Conservation (phyloP, 305 asterid species). For the Ilex paraguariensis region DNA sequence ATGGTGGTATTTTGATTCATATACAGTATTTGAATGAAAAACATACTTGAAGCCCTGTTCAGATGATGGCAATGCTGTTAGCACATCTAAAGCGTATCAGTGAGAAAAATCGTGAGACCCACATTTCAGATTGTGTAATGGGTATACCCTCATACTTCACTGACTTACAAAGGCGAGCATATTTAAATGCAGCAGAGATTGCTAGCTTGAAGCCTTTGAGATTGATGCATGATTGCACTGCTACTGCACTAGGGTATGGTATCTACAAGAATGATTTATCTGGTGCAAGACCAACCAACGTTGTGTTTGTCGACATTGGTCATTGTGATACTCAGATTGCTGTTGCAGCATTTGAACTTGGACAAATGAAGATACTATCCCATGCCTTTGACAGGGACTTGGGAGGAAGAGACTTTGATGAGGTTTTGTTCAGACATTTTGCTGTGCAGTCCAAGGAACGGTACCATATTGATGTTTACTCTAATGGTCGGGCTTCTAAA, state of each 20-base stretch:
- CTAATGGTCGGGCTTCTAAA: conserved; percentile 67
- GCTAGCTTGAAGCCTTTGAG: conserved; percentile 74
- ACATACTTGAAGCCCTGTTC: conserved; percentile 64
- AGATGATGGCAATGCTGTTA: conserved; percentile 80
- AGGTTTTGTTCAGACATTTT: conserved; percentile 66
- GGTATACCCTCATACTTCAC: conserved; percentile 87
- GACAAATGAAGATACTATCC: conserved; percentile 71
- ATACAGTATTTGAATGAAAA: conserved; percentile 55
- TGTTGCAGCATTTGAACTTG: conserved; percentile 68
- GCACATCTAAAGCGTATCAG: conserved; percentile 71
- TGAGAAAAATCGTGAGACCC: conserved; percentile 62
- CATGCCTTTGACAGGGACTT: conserved; percentile 79
- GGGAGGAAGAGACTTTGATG: conserved; percentile 97
- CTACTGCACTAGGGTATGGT: conserved; percentile 89
- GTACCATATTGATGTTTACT: conserved; percentile 68
- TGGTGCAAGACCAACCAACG: conserved; percentile 49
- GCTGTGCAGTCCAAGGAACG: conserved; percentile 62
- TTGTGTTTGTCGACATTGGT: conserved; percentile 86
- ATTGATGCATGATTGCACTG: conserved; percentile 94
- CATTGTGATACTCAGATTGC: conserved; percentile 74
- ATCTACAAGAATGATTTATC: conserved; percentile 73
- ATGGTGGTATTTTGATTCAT: conserved; percentile 76
- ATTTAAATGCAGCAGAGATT: conserved; percentile 84
- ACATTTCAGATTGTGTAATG: conserved; percentile 66
- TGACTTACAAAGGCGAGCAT: conserved; percentile 76